phyloP scores from a whole-genome alignment of 257 asterid species.

The Solanum bukasovii region DNA sequence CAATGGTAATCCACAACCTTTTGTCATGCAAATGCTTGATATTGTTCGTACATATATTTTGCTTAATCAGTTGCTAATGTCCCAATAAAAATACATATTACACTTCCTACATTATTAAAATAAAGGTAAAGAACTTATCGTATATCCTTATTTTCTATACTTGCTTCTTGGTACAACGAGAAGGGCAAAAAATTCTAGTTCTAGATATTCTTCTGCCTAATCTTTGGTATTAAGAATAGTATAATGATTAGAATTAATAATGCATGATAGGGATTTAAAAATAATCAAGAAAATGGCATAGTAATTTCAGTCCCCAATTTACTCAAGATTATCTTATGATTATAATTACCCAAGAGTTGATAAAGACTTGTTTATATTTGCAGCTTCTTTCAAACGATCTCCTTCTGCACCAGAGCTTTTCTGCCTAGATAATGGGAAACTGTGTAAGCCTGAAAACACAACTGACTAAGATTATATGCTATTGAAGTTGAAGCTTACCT shows the following conservation, averaged over 20 bases:
- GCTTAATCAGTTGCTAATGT: not conserved
- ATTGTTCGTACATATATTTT: not conserved
- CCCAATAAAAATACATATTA: not conserved
- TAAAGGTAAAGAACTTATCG: not conserved
- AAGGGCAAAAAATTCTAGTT: not conserved
- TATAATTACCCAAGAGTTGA: constrained; percentile 75
- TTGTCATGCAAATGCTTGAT: not conserved
- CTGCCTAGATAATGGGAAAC: constrained; percentile 41
- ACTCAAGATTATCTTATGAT: not conserved
- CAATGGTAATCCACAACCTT: not conserved
- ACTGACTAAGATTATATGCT: constrained; percentile 3
- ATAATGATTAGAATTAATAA: not conserved
- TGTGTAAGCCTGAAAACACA: not conserved
- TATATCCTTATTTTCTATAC: not conserved
- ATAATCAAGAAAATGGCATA: not conserved
- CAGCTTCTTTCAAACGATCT: constrained; percentile 85
- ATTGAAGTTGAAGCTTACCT: constrained; percentile 33
- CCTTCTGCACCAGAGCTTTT: constrained; percentile 90
- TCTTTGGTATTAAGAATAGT: not conserved
- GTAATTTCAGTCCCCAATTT: not conserved
- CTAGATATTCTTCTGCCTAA: not conserved
- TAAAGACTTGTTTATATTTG: constrained; percentile 73
- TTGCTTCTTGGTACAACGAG: not conserved
- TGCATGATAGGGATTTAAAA: not conserved
- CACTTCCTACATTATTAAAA: not conserved